Base-by-base conservation (phyloP, 2,329 filamentous ascomycete species). In the Tympanopsis confertula region DNA sequence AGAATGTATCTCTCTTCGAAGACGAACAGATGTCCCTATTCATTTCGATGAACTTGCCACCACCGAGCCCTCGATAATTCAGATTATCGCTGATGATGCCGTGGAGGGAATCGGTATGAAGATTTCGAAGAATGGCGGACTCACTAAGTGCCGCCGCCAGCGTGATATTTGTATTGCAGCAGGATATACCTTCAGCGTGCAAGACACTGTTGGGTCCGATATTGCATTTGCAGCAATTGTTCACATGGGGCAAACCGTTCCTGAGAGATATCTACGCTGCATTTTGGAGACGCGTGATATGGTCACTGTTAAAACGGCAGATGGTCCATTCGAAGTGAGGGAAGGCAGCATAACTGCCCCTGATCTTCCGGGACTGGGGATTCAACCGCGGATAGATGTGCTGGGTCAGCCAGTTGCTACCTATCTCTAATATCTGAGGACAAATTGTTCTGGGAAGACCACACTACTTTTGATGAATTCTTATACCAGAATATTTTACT, bases 191-290 rank as follows among this genome's bases (percentile, higher is more conserved):
- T 32, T 51, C 1, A 43, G 39, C 30, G 44, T 52, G 5, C 48
- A 51, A 35, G 50, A 52, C 20, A 46, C 47, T 2, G 33, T 22
- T 10, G 49, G 49, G 4, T 48, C 44, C n/a, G 48, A 50, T 30
- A 49, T 52, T 33, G 35, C 44, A 15, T 53, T 51, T 47, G 48
- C 46, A 20, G 47, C 49, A 4, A 49, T 43, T 41, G 45, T 44
- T n/a, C 44, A 49, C 38, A 24, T 48, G 24, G 44, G 30, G 1
- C 46, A 50, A 38, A 46, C 45, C 1, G 33, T 50, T 3, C 45
- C 46, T 3, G 42, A 38, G 26, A 33, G 39, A 5, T 39, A 29
- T 19, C 36, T 50, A 18, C 36, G 22, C n/a, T 26, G 22, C n/a
- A n/a, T n/a, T 26, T n/a, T 26, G 7, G 22, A 26, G n/a, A 26